phyloP scores from a whole-genome alignment of 2,329 filamentous ascomycete species.

The Botrytis paeoniae region DNA sequence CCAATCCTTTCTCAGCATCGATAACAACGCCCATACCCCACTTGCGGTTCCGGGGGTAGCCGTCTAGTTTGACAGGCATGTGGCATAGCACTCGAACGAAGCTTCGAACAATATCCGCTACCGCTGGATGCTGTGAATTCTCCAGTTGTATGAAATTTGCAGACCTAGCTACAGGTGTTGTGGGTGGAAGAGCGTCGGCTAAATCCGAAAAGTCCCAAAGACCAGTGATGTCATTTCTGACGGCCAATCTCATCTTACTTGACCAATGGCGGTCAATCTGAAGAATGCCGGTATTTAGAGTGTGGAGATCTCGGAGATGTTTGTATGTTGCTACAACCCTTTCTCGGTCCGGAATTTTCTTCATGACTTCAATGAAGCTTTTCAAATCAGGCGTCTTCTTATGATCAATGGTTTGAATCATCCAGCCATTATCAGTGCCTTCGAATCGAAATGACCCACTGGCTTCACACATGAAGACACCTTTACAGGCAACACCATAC shows the following conservation, averaged over 20 bases:
- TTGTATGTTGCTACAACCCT: conserved; percentile 94
- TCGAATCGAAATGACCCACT: conserved; percentile 95
- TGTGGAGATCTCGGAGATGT: conserved; percentile 91
- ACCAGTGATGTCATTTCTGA: conserved; percentile 84
- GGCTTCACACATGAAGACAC: conserved; percentile 92
- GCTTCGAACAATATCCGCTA: conserved; percentile 89
- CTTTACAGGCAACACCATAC: conserved; percentile 87
- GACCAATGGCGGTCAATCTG: conserved; percentile 96
- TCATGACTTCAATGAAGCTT: conserved; percentile 88
- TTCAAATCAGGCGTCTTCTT: conserved; percentile 85
- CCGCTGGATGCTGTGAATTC: conserved; percentile 81
- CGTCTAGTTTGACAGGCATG: conserved; percentile 94
- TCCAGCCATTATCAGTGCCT: conserved; percentile 85
- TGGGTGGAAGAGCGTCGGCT: conserved; percentile 73
- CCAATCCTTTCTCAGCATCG: conserved; percentile 91
- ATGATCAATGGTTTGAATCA: conserved; percentile 89
- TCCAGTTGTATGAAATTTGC: conserved; percentile 91
- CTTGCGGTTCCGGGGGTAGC: conserved; percentile 92
- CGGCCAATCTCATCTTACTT: conserved; percentile 86
- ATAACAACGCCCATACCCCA: conserved; percentile 97
- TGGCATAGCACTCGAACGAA: conserved; percentile 91
- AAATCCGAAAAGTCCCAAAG: conserved; percentile 94
- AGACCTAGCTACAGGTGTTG: conserved; percentile 67
- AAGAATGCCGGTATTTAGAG: conserved; percentile 86
- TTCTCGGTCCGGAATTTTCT: conserved; percentile 74